Evolutionary conservation across 139 green algal species (phyloP), one percentile per base, ranked within the genome.

Genomic region (Edaphochlamys debaryana): DNA sequence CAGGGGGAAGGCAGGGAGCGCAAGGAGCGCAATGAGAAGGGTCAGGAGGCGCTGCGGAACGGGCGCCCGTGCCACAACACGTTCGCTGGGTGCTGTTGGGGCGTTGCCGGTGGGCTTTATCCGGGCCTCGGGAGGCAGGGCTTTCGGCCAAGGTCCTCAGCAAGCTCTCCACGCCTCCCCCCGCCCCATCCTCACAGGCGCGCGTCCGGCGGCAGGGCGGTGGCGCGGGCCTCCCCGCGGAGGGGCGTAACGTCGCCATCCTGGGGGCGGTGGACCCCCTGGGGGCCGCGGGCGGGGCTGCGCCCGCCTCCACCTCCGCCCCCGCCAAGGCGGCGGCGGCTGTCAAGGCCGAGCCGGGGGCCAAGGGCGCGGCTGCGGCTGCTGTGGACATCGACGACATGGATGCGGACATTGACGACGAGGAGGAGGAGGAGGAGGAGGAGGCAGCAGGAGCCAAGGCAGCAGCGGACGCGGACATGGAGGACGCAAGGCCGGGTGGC

Each of bases 131-230:
- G n/a, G n/a, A n/a, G n/a, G n/a, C n/a, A n/a, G n/a, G n/a, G n/a
- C n/a, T n/a, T n/a, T n/a, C n/a, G n/a, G n/a, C n/a, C n/a, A n/a
- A n/a, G n/a, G n/a, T n/a, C n/a, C n/a, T n/a, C n/a, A n/a, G n/a
- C n/a, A n/a, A n/a, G n/a, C n/a, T n/a, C n/a, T n/a, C n/a, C n/a
- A n/a, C n/a, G n/a, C n/a, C n/a, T n/a, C n/a, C n/a, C n/a, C n/a
- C n/a, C n/a, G n/a, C n/a, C n/a, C 17, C n/a, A 6, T n/a, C 23
- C 22, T 32, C 52, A 1, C 73, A 80, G 73, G 75, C 75, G 3
- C 75, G 75, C 17, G 60, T 81, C 27, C 75, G 75, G 75, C 60
- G 75, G 36, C 75, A 81, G 60, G 50, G 58, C 32, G 32, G 32
- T 5, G 54, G 69, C 54, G 29, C 48, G 30, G 60, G 60, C 4